Evolutionary conservation across 2,329 filamentous ascomycete species (phyloP), one percentile per base, ranked within the genome.

Genomic region (Epichloe gansuensis): DNA sequence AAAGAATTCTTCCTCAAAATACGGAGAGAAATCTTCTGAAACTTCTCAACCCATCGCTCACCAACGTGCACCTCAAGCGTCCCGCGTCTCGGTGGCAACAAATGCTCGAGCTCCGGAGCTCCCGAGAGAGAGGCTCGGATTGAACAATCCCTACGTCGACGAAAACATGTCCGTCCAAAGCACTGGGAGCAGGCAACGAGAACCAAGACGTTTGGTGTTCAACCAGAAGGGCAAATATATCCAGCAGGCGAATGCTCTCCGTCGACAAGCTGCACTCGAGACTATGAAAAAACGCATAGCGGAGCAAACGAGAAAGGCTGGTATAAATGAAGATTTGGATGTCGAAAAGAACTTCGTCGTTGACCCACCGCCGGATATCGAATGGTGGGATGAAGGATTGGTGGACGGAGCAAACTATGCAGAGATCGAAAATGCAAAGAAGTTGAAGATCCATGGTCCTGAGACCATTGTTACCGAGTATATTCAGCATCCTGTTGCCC

Each of bases 171-270:
- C 78, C n/a, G 71, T 76, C 4, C 81, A 84, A 74, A 75, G 57
- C 71, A 73, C 51, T 63, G 56, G 74, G 67, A 61, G 64, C 35
- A 87, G 84, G 60, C 74, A 77, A 39, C 78, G 89, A 49, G 77
- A 86, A 56, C 79, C 88, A 11, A 82, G 87, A 54, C 82, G 87
- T 57, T 75, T 98, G 17, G 72, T 89, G 12, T 97, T 98, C 74
- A 95, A 96, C 61, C 84, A 90, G 60, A 94, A 95, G 67, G 93
- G 93, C 50, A 97, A 97, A 76, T 97, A 95, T 63, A 95, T 97
- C 54, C 85, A 89, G 57, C 91, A 97, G 69, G 93, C 87, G 7
- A 91, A 88, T 65, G 90, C 90, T 52, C 72, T 96, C 50, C 84
- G 93, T 56, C 81, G 89, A 54, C 90, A 96, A 69, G 89, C 85